Evolutionary conservation across 371 early-diverging fungal species (phyloP), one percentile per base, ranked within the genome.

Genomic region (Mucor irregularis): DNA sequence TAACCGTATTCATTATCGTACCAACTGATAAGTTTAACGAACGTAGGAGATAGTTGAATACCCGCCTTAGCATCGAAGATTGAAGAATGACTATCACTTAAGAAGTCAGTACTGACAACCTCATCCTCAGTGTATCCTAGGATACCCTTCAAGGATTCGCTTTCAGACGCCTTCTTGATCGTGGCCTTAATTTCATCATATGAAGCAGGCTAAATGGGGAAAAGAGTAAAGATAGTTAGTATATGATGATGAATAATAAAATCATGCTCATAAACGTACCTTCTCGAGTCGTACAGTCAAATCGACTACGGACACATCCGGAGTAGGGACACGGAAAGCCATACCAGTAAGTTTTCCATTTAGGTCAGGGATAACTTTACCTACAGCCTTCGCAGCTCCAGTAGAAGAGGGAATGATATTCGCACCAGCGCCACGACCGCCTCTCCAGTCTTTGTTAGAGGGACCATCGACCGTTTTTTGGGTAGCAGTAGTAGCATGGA

Each of bases 331-430:
- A 76, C 99, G 92, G 83, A 99, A 93, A 45, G 98, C 85, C 98
- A 99, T 98, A 61, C 99, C 99, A 45, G 99, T 99, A 59, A 99
- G 79, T 83, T 97, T 99, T 59, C 96, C 96, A 74, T 94, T 92
- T 45, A 99, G 87, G 40, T 77, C 78, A 52, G 99, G 99, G 62
- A 99, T 93, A 56, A 99, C 98, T 81, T 97, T 95, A 47, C 95
- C 97, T 62, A 99, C 98, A 44, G 99, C 99, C 81, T 95, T 97
- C 72, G 99, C 99, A 62, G 99, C 99, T 62, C 99, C 99, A 51
- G 99, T 99, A 54, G 94, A 90, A 58, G 99, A 93, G 16, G 99
- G 99, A 77, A 99, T 99, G 74, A 99, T 99, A 87, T 99, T 99
- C 48, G 79, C 76, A 69, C 90, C 82, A 29, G 97, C 97, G 66